Percentiles rank a stretch among this genome's conserved stretches.
phyloP scores from a whole-genome alignment of 2,329 filamentous ascomycete species.

The Trichoderma gracile region DNA sequence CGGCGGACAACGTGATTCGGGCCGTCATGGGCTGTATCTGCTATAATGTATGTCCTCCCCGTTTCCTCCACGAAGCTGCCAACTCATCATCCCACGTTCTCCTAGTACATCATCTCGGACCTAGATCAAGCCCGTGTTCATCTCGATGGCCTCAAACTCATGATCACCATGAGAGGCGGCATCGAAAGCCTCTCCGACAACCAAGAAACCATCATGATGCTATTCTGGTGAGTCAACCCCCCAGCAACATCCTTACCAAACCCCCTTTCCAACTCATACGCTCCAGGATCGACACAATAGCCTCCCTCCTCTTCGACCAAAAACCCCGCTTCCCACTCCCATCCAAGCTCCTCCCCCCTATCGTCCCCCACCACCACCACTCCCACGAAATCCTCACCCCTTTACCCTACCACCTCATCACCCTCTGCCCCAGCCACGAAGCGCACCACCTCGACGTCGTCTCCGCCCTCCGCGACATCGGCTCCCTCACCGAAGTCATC shows the following conservation, averaged over 20 bases:
- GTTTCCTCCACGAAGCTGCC: neutral
- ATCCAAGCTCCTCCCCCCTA: neutral
- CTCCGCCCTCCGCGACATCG: conserved; percentile 1
- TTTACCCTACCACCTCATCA: neutral
- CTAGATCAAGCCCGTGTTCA: conserved; percentile 17
- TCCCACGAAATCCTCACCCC: neutral
- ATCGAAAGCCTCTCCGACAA: conserved; percentile 11
- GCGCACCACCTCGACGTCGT: neutral
- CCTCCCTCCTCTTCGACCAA: conserved; percentile 11
- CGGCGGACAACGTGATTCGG: conserved; percentile 3
- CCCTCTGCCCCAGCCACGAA: neutral
- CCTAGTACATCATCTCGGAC: conserved; percentile 7
- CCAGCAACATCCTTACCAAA: neutral
- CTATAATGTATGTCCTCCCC: conserved; percentile 5
- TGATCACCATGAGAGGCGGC: conserved; percentile 18
- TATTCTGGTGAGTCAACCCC: conserved; percentile 6
- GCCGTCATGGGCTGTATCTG: conserved; percentile 21
- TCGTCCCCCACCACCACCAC: neutral
- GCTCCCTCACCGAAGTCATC: neutral
- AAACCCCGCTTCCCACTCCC: conserved; percentile 19
- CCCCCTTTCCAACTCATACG: neutral
- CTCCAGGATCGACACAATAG: conserved; percentile 16
- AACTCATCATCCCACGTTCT: too few species aligned
- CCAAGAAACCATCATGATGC: neutral
- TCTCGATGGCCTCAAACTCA: conserved; percentile 7